Evolutionary conservation across 345 rosid species (phyloP).

Genomic region (Kandelia obovata): DNA sequence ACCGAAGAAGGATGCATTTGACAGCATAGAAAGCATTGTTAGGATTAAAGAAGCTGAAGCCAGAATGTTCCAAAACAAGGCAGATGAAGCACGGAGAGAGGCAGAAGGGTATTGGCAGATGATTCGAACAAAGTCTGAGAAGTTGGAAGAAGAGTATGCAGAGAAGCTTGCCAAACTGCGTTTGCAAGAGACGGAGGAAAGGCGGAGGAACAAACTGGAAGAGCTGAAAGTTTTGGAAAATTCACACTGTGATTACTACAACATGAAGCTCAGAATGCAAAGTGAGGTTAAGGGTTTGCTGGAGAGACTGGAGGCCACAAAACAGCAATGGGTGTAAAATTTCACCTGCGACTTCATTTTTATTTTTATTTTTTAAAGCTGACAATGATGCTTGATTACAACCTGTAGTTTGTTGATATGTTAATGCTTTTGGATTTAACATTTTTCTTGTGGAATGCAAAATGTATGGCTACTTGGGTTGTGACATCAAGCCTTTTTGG

Average conservation of each 20-base stretch:
- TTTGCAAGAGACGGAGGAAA: conserved; percentile 73
- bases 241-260: conserved; percentile 73
- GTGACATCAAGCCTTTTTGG: neutral
- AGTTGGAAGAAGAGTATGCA: conserved; percentile 72
- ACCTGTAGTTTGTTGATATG: conserved; percentile 11
- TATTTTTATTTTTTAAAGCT: neutral
- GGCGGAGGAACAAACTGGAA: conserved; percentile 64
- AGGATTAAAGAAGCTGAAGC: conserved; percentile 91
- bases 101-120: conserved; percentile 65
- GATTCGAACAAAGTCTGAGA: conserved; percentile 49
- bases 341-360: neutral
- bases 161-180: conserved; percentile 62
- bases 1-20: conserved; percentile 46
- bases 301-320: conserved; percentile 87
- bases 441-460: conserved; percentile 7
- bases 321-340: conserved; percentile 26
- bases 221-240: conserved; percentile 77
- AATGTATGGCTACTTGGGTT: conserved; percentile 4
- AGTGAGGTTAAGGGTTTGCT: conserved; percentile 80
- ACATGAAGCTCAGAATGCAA: conserved; percentile 96
- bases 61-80: conserved; percentile 85
- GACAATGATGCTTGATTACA: neutral
- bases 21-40: conserved; percentile 82
- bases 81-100: conserved; percentile 81
- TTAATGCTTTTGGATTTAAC: neutral